Conservation (phyloP, 2,329 filamentous ascomycete species). For the Fusarium humuli region DNA sequence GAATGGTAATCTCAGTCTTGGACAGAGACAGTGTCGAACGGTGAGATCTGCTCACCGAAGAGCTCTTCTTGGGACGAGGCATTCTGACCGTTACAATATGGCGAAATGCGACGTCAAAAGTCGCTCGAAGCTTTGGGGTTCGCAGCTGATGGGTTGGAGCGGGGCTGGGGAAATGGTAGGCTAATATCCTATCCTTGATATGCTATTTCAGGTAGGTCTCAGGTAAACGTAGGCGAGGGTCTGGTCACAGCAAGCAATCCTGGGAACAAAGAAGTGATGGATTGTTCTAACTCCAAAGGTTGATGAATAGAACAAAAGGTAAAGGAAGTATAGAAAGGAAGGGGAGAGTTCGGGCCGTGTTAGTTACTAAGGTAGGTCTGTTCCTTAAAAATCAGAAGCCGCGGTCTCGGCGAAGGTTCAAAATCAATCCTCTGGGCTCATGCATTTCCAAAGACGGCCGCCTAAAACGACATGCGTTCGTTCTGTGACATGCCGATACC, state of each 20-base stretch:
- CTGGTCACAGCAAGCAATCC: not conserved
- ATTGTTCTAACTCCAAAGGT: constrained; percentile 1
- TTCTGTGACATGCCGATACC: constrained; percentile 17
- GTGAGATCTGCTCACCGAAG: constrained; percentile 57
- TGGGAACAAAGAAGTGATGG: constrained; percentile 13
- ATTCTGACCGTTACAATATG: constrained; percentile 39
- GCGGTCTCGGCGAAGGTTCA: constrained; percentile 21
- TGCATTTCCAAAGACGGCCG: constrained; percentile 23
- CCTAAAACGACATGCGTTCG: constrained; percentile 21
- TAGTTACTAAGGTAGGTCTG: not conserved
- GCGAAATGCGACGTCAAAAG: constrained; percentile 40
- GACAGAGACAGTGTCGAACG: constrained; percentile 75
- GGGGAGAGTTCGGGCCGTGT: constrained; percentile 27
- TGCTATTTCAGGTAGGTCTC: constrained; percentile 9
- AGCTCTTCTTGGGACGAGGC: constrained; percentile 47
- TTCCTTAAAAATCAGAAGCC: constrained; percentile 19
- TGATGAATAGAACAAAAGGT: constrained; percentile 21
- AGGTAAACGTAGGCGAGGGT: not conserved
- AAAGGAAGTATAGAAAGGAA: constrained; percentile 17
- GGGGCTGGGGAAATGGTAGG: constrained; percentile 34
- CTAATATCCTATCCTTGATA: constrained; percentile 13
- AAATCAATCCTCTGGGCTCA: constrained; percentile 26
- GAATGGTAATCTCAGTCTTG: constrained; percentile 79
- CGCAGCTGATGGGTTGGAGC: constrained; percentile 29
- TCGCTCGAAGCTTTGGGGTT: constrained; percentile 34